Evolutionary conservation across 2,329 filamentous ascomycete species (phyloP).

Genomic region (Colletotrichum sidae): DNA sequence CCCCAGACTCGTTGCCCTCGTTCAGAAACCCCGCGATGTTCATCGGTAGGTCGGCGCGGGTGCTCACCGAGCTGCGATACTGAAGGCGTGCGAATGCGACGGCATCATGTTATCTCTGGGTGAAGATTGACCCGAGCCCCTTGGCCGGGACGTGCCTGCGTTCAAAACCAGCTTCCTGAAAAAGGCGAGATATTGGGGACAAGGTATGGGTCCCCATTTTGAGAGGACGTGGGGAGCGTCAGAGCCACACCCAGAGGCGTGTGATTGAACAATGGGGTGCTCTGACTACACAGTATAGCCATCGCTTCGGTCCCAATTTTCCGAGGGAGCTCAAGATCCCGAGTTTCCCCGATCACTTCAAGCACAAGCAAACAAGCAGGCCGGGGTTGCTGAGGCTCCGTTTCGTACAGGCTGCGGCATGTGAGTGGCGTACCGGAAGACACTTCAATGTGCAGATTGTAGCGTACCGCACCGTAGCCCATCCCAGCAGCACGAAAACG

Average conservation of each 20-base stretch:
- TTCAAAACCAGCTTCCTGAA: conserved; percentile 36
- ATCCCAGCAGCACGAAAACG: conserved; percentile 31
- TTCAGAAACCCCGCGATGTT: conserved; percentile 28
- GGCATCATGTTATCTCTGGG: conserved; percentile 29
- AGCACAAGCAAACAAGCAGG: conserved; percentile 33
- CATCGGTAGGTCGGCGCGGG: conserved; percentile 19
- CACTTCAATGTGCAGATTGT: conserved; percentile 8
- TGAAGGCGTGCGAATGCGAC: conserved; percentile 1
- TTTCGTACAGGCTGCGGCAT: conserved; percentile 27
- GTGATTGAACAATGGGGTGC: conserved; percentile 16
- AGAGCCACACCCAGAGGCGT: conserved; percentile 28
- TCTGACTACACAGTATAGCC: neutral
- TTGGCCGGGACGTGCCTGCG: conserved; percentile 29
- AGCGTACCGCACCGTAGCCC: neutral
- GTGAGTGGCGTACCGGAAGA: conserved; percentile 28
- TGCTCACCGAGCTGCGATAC: conserved; percentile 15
- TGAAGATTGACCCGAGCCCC: conserved; percentile 33
- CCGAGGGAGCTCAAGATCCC: conserved; percentile 30
- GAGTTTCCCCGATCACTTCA: conserved; percentile 27
- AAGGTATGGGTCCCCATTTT: conserved; percentile 23
- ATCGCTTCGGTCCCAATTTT: conserved; percentile 20
- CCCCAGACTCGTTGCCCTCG: conserved; percentile 32
- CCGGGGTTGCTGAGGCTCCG: conserved; percentile 17
- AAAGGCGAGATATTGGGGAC: conserved; percentile 22
- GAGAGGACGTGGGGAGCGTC: conserved; percentile 26